Percentiles rank a stretch among this genome's conserved stretches.
These are phyloP conservation scores for Vaccinium corymbosum DNA, from an alignment of 148 eudicot species.

Conservation along the genomic window DNA sequence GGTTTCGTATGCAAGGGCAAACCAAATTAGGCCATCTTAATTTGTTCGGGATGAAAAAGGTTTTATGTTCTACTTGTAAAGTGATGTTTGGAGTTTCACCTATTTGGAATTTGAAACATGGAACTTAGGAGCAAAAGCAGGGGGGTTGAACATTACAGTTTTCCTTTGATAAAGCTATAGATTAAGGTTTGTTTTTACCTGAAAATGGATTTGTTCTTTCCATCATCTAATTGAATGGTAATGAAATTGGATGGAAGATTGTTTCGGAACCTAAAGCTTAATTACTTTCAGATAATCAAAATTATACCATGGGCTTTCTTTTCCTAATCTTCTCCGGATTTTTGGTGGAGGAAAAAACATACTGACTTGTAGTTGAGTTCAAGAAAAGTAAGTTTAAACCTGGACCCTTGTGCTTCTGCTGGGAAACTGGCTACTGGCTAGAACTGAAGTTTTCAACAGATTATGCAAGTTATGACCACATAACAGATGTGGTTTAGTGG, in stretches of 20 bases:
- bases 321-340: background rate
- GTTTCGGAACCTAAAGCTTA: background rate
- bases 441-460: background rate
- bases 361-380: background rate
- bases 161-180: background rate
- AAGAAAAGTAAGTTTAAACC: background rate
- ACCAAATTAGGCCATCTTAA: background rate
- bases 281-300: background rate
- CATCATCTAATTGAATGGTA: background rate
- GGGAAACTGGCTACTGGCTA: slow-evolving; percentile 1
- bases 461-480: background rate
- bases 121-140: background rate
- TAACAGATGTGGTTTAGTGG: background rate
- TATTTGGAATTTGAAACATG: background rate
- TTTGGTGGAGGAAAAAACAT: background rate
- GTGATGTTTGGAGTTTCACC: background rate
- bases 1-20: background rate
- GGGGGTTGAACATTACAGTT: background rate
- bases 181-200: background rate
- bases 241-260: background rate
- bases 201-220: slow-evolving; percentile 4
- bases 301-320: background rate
- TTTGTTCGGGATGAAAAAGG: background rate
- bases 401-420: slow-evolving; percentile 7
- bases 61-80: background rate